Conservation (phyloP, 2,329 filamentous ascomycete genomes). For the Phialocephala sp. region DNA sequence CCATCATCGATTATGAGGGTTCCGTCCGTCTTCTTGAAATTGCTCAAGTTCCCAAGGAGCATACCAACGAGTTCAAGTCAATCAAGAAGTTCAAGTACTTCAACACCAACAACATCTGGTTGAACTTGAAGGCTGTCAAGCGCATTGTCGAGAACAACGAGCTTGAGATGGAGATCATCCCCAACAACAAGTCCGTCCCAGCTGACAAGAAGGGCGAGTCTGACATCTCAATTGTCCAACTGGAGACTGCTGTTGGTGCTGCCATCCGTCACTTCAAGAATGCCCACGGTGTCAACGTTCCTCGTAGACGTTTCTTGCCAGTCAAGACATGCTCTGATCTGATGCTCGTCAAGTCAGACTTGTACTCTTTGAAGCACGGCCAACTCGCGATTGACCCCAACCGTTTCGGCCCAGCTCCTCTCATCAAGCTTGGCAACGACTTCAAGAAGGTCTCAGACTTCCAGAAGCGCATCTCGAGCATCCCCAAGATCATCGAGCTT, state of each 20-base stretch:
- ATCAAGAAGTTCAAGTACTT: constrained; percentile 99
- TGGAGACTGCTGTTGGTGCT: constrained; percentile 97
- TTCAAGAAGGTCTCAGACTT: constrained; percentile 99
- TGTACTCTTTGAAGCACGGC: constrained; percentile 98
- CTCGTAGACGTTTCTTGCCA: constrained; percentile 95
- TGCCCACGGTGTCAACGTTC: constrained; percentile 98
- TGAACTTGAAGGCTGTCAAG: constrained; percentile 97
- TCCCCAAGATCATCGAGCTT: constrained; percentile 89
- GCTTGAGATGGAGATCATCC: constrained; percentile 99
- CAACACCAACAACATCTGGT: constrained; percentile 99
- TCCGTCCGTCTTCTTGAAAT: constrained; percentile 97
- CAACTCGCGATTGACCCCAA: constrained; percentile 96
- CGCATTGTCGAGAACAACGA: constrained; percentile 98
- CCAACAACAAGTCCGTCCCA: constrained; percentile 97
- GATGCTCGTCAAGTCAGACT: constrained; percentile 99
- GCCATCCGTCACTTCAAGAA: constrained; percentile 99
- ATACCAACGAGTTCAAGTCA: constrained; percentile 99
- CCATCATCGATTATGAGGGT: constrained; percentile 99
- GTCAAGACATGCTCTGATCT: constrained; percentile 99
- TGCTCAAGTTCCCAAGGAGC: constrained; percentile 98
- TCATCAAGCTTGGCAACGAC: constrained; percentile 98
- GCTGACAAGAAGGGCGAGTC: constrained; percentile 99
- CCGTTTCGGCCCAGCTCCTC: constrained; percentile 93
- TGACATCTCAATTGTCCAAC: constrained; percentile 95
- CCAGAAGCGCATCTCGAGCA: constrained; percentile 84